A percentile compares a stretch with the other conserved stretches of the same genome.
phyloP scores from a whole-genome alignment of 2,329 filamentous ascomycete species.

The Colletotrichum karsti region DNA sequence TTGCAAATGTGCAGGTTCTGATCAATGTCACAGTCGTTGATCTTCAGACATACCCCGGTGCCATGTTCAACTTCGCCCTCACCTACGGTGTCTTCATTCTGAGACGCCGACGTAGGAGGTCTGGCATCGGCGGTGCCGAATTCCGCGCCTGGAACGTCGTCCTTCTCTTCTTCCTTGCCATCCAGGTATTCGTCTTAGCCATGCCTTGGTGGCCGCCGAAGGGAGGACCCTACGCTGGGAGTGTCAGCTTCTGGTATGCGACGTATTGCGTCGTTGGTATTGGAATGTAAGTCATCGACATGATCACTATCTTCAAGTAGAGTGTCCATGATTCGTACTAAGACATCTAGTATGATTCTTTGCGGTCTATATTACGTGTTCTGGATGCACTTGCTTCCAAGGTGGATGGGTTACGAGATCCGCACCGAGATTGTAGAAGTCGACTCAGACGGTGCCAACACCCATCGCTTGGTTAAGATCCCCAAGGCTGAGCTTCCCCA shows the following conservation, averaged over 20 bases:
- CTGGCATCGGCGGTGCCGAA: slow-evolving; percentile 55
- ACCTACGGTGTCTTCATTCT: slow-evolving; percentile 66
- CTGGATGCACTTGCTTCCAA: slow-evolving; percentile 67
- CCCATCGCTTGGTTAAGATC: slow-evolving; percentile 61
- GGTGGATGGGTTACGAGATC: slow-evolving; percentile 60
- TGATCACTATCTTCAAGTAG: no score
- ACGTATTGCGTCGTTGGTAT: slow-evolving; percentile 74
- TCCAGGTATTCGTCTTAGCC: slow-evolving; percentile 69
- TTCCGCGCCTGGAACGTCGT: slow-evolving; percentile 68
- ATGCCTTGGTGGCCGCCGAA: slow-evolving; percentile 78
- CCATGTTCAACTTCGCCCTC: slow-evolving; percentile 66
- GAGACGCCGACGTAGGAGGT: slow-evolving; percentile 59
- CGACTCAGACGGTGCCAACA: slow-evolving; percentile 49
- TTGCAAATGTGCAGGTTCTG: no score
- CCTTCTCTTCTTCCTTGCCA: slow-evolving; percentile 66
- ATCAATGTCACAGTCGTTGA: slow-evolving; percentile 56
- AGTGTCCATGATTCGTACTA: background rate
- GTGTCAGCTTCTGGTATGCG: slow-evolving; percentile 79
- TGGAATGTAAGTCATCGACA: slow-evolving; percentile 61
- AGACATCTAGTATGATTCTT: slow-evolving; percentile 49
- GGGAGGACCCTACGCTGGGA: slow-evolving; percentile 65
- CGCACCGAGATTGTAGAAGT: slow-evolving; percentile 62
- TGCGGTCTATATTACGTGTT: slow-evolving; percentile 66
- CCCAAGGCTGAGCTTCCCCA: slow-evolving; percentile 54
- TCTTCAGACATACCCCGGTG: slow-evolving; percentile 64